Base-by-base conservation (phyloP, 2,329 filamentous ascomycete genomes). In the Septoria linicola region DNA sequence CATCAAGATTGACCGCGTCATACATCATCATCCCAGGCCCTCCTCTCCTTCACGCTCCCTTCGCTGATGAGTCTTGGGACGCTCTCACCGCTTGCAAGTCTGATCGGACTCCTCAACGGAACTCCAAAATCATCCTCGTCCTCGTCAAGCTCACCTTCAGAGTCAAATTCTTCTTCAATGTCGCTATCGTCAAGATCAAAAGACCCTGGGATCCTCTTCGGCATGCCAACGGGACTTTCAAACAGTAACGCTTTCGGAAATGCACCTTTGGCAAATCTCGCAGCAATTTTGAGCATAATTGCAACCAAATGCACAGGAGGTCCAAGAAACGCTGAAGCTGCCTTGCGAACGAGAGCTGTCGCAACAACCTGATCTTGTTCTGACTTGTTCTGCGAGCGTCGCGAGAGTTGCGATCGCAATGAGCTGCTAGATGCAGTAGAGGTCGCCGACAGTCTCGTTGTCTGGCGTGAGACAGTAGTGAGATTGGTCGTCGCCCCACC, bases 231-330 rank as follows among this genome's bases (percentile, higher is more conserved):
- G 27, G 49, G 66, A 46, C 51, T 67, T 55, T 60, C 61, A 49
- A 62, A 65, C 32, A 66, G 41, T 39, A 59, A 37, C 4, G 53
- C 54, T 19, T 44, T 48, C 2, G 61, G 61, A 19, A 70, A 67
- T 4, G 68, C 68, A 3, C 75, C 75, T 39, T 70, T 70, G 1
- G 84, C 80, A 55, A 96, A 89, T 55, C 81, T 83, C 0, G 87
- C 84, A 1, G 90, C 88, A 50, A 96, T 88, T 49, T 83, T 83
- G 3, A 96, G 78, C 77, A 96, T 90, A 34, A 95, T 75, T 20
- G 82, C 77, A 30, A 95, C 80, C 1, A 95, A 78, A 61, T 91
- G 83, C 27, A 85, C 81, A 0, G 91, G 89, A n/a, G 89, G 89
- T 0, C 87, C 83, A 11, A 96, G 73, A 3, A 95, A 78, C 23